Percentiles rank a stretch among this genome's conserved stretches.
Conservation (phyloP, 192 early-diverging fungal genomes). For the Coemansia sp. region DNA sequence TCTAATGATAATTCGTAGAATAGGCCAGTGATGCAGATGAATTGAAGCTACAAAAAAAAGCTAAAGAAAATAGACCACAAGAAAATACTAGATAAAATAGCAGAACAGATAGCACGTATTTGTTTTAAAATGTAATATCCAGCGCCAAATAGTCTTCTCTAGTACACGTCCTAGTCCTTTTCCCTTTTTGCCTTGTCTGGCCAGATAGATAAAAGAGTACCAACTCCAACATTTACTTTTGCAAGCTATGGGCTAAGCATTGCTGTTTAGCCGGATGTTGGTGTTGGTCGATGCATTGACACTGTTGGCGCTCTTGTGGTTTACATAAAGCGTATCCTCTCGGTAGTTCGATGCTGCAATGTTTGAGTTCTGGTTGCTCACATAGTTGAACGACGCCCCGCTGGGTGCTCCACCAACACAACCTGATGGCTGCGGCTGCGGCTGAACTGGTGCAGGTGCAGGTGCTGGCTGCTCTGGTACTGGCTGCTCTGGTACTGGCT, state of each 20-base stretch:
- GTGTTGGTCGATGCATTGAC: constrained; percentile 16
- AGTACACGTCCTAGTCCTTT: no score
- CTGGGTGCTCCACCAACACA: not conserved
- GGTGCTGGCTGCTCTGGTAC: constrained; percentile 1
- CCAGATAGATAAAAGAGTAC: no score
- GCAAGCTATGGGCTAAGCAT: not conserved
- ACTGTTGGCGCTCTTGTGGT: constrained; percentile 28
- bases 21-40: no score
- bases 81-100: not conserved
- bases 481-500: constrained; percentile 1
- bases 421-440: not conserved
- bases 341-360: constrained; percentile 10
- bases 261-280: constrained; percentile 24
- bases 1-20: no score
- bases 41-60: not conserved
- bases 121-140: not conserved
- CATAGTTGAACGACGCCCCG: constrained; percentile 12
- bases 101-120: not conserved
- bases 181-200: no score
- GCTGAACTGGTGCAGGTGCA: not conserved
- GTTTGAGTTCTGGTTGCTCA: constrained; percentile 21
- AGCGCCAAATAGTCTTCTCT: no score
- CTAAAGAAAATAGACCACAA: not conserved
- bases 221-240: no score
- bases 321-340: constrained; percentile 32